phyloP scores from a whole-genome alignment of 768 basidiomycete genomes.

The Phlegmacium glaucopus region DNA sequence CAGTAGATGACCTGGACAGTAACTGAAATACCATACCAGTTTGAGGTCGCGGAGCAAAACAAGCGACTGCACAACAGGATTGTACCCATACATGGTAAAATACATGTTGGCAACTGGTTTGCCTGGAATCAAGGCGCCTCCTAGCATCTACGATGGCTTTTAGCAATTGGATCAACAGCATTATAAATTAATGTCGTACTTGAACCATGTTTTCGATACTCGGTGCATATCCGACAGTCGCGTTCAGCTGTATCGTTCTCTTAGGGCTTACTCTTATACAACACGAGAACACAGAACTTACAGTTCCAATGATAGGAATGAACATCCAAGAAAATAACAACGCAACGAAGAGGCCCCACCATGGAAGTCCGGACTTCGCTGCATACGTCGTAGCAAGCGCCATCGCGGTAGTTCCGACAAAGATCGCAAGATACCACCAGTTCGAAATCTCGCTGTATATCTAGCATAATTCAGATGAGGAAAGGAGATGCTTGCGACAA shows the following conservation, averaged over 20 bases:
- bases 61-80: slow-evolving; percentile 43
- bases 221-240: not conserved
- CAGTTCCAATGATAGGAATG: slow-evolving; percentile 46
- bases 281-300: slow-evolving; percentile 9
- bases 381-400: slow-evolving; percentile 32
- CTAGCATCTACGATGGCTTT: slow-evolving; percentile 39
- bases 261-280: not conserved
- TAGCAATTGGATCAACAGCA: not conserved
- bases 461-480: slow-evolving; percentile 5
- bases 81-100: slow-evolving; percentile 37
- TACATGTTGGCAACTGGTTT: slow-evolving; percentile 49
- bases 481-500: not conserved
- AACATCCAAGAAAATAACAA: slow-evolving; percentile 44
- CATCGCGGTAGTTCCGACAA: slow-evolving; percentile 27
- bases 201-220: slow-evolving; percentile 22
- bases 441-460: slow-evolving; percentile 33
- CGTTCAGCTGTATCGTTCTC: not conserved
- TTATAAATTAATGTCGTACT: slow-evolving; percentile 7
- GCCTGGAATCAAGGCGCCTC: slow-evolving; percentile 41
- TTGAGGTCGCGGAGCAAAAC: slow-evolving; percentile 55
- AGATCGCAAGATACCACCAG: slow-evolving; percentile 32
- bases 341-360: slow-evolving; percentile 37
- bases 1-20: not conserved
- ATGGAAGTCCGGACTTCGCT: slow-evolving; percentile 32
- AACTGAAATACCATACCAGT: slow-evolving; percentile 25